phyloP scores from a whole-genome alignment of 345 rosid species.

The Salix caprea region DNA sequence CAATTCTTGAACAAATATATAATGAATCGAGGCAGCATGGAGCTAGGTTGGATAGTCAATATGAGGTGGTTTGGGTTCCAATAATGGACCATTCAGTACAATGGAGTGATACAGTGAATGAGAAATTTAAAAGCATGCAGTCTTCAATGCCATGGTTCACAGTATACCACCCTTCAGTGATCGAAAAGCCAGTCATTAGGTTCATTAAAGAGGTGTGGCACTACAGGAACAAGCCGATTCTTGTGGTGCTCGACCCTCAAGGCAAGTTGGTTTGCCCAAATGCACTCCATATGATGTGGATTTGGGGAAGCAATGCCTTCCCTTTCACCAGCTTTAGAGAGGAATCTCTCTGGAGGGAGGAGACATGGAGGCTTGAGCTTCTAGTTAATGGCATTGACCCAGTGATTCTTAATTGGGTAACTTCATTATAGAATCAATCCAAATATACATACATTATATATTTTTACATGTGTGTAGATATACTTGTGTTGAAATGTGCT shows the following conservation, averaged over 20 bases:
- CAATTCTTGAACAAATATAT: slow-evolving; percentile 82
- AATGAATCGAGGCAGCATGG: slow-evolving; percentile 55
- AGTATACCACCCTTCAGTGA: slow-evolving; percentile 52
- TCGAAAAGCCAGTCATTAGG: slow-evolving; percentile 59
- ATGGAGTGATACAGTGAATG: slow-evolving; percentile 36
- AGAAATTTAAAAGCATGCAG: slow-evolving; percentile 48
- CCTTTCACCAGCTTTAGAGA: slow-evolving; percentile 81
- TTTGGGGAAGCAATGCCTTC: slow-evolving; percentile 92
- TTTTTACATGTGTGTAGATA: too few relatives aligned
- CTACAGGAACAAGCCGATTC: slow-evolving; percentile 84
- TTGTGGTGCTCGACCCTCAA: slow-evolving; percentile 82
- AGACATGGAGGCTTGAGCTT: slow-evolving; percentile 74
- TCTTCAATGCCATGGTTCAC: slow-evolving; percentile 80
- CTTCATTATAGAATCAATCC: not conserved
- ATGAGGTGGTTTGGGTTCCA: slow-evolving; percentile 88
- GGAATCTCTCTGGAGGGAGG: slow-evolving; percentile 78
- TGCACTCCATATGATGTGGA: slow-evolving; percentile 98
- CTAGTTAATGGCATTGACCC: slow-evolving; percentile 77
- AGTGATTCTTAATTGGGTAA: slow-evolving; percentile 66
- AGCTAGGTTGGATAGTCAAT: slow-evolving; percentile 42
- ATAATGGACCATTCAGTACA: slow-evolving; percentile 42
- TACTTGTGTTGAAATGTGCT: too few relatives aligned
- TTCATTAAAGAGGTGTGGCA: slow-evolving; percentile 75
- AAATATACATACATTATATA: not conserved
- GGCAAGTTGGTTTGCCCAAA: slow-evolving; percentile 75